Conservation (phyloP, 2,329 filamentous ascomycete genomes). For the Botrytis byssoidea region DNA sequence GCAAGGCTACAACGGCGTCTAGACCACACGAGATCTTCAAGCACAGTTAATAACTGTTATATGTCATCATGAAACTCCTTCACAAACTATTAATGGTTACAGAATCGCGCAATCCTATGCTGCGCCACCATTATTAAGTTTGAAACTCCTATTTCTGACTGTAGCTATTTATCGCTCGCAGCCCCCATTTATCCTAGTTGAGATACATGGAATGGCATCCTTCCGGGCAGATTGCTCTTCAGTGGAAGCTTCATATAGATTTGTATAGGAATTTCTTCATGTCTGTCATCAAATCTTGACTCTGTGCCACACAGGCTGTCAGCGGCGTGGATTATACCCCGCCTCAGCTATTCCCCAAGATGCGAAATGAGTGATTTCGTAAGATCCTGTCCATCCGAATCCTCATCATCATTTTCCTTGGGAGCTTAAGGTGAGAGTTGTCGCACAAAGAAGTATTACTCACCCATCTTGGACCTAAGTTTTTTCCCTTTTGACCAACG, state of each 20-base stretch:
- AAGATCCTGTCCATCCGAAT: neutral
- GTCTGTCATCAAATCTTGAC: conserved; percentile 12
- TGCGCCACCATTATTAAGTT: conserved; percentile 12
- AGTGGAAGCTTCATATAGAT: conserved; percentile 19
- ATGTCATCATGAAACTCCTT: neutral
- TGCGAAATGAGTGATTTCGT: neutral
- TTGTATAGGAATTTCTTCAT: conserved; percentile 1
- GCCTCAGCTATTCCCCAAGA: neutral
- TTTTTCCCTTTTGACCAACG: neutral
- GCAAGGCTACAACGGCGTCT: neutral
- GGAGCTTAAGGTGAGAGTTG: neutral
- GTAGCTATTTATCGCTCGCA: conserved; percentile 13
- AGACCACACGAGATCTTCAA: neutral
- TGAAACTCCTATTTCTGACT: conserved; percentile 9
- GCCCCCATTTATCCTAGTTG: neutral
- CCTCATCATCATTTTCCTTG: neutral
- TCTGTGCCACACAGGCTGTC: conserved; percentile 8
- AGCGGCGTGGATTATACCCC: conserved; percentile 8
- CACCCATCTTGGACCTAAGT: neutral
- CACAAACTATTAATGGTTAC: neutral
- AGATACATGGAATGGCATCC: conserved; percentile 15
- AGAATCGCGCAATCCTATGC: conserved; percentile 1
- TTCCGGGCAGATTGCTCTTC: neutral
- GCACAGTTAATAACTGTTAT: neutral
- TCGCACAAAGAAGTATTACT: neutral